Percentiles rank a stretch among this genome's conserved stretches.
Evolutionary conservation across 2,329 filamentous ascomycete genomes (phyloP).

Genomic region (Ceratocystis variospora): DNA sequence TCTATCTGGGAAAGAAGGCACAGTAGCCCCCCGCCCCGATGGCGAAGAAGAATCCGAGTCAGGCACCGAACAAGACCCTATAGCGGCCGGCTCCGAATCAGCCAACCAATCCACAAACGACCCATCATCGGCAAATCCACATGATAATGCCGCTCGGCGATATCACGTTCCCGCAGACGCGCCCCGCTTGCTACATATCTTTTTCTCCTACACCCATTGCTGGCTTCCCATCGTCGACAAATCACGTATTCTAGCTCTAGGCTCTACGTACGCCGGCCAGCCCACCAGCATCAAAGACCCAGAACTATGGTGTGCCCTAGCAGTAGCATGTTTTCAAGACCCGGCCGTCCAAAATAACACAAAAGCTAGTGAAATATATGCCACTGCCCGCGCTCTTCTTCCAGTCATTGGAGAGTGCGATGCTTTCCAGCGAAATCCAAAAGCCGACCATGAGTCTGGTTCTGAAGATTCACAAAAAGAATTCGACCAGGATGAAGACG

Average conservation of each 20-base stretch:
- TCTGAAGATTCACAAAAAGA: not conserved
- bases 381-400: slow-evolving; percentile 36
- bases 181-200: slow-evolving; percentile 53
- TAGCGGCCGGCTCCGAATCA: not conserved
- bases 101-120: not conserved
- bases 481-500: slow-evolving; percentile 30
- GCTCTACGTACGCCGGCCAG: slow-evolving; percentile 30
- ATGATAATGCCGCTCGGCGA: not conserved
- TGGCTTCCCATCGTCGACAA: slow-evolving; percentile 66
- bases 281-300: slow-evolving; percentile 35
- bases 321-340: slow-evolving; percentile 44
- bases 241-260: slow-evolving; percentile 41
- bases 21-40: slow-evolving; percentile 25
- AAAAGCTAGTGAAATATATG: slow-evolving; percentile 33
- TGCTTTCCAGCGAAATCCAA: not conserved
- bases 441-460: not conserved
- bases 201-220: slow-evolving; percentile 60
- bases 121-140: not conserved
- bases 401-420: slow-evolving; percentile 24
- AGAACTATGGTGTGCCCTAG: slow-evolving; percentile 46
- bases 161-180: slow-evolving; percentile 37
- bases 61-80: slow-evolving; percentile 12
- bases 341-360: slow-evolving; percentile 22
- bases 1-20: slow-evolving; percentile 34
- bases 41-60: slow-evolving; percentile 28